Evolutionary conservation across 2,329 filamentous ascomycete species (phyloP).

Genomic region (Talaromyces piceae): DNA sequence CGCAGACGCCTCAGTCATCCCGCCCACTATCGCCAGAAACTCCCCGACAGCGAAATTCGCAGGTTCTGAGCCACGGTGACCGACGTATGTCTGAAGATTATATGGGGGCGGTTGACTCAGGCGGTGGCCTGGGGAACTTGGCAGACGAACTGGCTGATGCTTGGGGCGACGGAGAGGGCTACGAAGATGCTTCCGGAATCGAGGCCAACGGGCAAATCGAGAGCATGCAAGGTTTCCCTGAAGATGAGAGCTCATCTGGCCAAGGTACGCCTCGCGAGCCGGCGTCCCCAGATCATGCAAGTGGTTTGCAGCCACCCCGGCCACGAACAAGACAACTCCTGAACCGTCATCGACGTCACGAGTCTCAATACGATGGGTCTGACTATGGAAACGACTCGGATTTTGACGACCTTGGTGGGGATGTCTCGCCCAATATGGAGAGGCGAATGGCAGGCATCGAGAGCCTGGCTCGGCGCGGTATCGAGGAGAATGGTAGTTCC

Average conservation of each 20-base stretch:
- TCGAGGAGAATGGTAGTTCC: conserved; percentile 46
- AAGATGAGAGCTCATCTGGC: conserved; percentile 21
- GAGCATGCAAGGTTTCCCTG: conserved; percentile 17
- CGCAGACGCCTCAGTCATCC: conserved; percentile 29
- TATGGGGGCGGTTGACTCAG: conserved; percentile 23
- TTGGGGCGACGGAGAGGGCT: conserved; percentile 48
- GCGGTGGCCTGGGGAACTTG: conserved; percentile 50
- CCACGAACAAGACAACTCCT: conserved; percentile 32
- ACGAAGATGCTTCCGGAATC: conserved; percentile 35
- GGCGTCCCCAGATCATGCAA: conserved; percentile 3
- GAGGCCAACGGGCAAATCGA: conserved; percentile 22
- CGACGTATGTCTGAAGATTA: conserved; percentile 35
- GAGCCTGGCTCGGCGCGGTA: conserved; percentile 45
- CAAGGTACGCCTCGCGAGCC: conserved; percentile 21
- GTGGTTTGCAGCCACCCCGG: conserved; percentile 26
- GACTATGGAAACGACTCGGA: conserved; percentile 53
- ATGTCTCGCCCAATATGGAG: conserved; percentile 50
- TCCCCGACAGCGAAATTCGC: conserved; percentile 29
- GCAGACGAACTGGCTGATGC: conserved; percentile 57
- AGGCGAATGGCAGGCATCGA: conserved; percentile 50
- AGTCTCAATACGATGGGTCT: conserved; percentile 49
- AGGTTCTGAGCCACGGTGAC: conserved; percentile 28
- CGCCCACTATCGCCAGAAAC: conserved; percentile 32
- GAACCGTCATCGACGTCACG: conserved; percentile 30
- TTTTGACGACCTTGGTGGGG: conserved; percentile 43